Percentiles rank a stretch among this genome's conserved stretches.
phyloP scores from a whole-genome alignment of 768 basidiomycete genomes.

The Lentinus tigrinus region DNA sequence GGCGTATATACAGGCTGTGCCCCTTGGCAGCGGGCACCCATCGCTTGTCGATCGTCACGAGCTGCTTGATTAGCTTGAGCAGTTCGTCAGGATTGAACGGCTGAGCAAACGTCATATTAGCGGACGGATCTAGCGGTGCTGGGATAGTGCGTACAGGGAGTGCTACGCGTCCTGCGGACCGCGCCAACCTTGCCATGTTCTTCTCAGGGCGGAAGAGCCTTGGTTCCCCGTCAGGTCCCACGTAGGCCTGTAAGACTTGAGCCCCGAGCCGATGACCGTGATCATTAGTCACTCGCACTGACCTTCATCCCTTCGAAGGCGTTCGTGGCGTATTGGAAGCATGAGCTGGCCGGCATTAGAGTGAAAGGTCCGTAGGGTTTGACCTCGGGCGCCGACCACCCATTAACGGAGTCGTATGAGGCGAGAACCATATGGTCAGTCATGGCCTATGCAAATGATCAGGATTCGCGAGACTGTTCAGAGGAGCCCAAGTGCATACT shows the following conservation, averaged over 20 bases:
- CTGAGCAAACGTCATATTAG: constrained; percentile 15
- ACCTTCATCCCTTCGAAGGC: constrained; percentile 72
- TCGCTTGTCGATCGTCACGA: constrained; percentile 65
- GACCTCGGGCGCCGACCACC: constrained; percentile 74
- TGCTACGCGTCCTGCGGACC: constrained; percentile 67
- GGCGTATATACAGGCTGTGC: constrained; percentile 84
- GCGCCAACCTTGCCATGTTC: constrained; percentile 83
- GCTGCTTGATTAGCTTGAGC: constrained; percentile 55
- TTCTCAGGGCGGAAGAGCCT: constrained; percentile 78
- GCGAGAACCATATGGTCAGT: constrained; percentile 79
- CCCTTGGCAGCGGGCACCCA: constrained; percentile 81
- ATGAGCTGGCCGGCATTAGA: constrained; percentile 54
- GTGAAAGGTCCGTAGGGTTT: constrained; percentile 63
- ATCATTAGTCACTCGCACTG: constrained; percentile 14
- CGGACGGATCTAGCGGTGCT: neutral
- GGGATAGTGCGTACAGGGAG: constrained; percentile 51
- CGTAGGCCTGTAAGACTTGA: constrained; percentile 50
- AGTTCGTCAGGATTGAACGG: constrained; percentile 46
- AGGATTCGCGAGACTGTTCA: neutral
- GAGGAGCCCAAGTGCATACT: constrained; percentile 32
- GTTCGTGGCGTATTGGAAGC: constrained; percentile 60
- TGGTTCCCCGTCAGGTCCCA: constrained; percentile 64
- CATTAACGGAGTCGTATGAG: constrained; percentile 55
- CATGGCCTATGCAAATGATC: constrained; percentile 38
- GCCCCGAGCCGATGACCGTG: neutral